Evolutionary conservation across 179 eudicot species (phyloP), one percentile per base, ranked within the genome.

Genomic region (Corrigiola litoralis): DNA sequence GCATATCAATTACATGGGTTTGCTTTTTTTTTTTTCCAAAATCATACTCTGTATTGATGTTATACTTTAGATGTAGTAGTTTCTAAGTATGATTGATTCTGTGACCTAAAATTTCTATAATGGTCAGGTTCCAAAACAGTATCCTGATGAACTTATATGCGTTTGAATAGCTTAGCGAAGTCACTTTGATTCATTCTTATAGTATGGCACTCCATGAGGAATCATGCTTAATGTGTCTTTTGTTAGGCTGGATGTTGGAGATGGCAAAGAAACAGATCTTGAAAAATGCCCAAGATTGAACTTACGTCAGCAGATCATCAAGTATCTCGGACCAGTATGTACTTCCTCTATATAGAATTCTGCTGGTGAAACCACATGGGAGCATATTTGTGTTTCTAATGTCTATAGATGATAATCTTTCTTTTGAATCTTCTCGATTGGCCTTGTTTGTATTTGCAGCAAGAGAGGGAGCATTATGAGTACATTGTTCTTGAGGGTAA

Each of bases 271-370:
- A 42, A 73, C 89, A 42, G 92, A 92, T 50, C 90, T 85, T 5
- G 46, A 80, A 65, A 82, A 75, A 58, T 92, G 95, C 65, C 77
- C 92, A 18, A 82, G 95, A 73, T 82, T 86, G 48, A 80, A 80
- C 76, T 86, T 92, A 58, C 87, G 84, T 24, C 70, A 80, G 41
- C 96, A 85, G 47, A 85, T 89, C 77, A 90, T 92, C 69, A 89
- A 76, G 77, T 92, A 92, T 82, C 92, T 92, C 55, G 98, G 98
- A 73, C 98, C 98, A 21, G 98, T 92, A 87, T 49, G 91, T 80
- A 68, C 60, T 56, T 58, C 44, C 65, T 44, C 27, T 20, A 23
- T 29, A 54, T 67, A 10, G 33, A 34, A 53, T 64, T 36, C 12
- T 53, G 63, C 16, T 58, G 42, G 45, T 38, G 59, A 31, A 67